Conservation (phyloP, 2,329 filamentous ascomycete genomes). For the Periconia sp. region DNA sequence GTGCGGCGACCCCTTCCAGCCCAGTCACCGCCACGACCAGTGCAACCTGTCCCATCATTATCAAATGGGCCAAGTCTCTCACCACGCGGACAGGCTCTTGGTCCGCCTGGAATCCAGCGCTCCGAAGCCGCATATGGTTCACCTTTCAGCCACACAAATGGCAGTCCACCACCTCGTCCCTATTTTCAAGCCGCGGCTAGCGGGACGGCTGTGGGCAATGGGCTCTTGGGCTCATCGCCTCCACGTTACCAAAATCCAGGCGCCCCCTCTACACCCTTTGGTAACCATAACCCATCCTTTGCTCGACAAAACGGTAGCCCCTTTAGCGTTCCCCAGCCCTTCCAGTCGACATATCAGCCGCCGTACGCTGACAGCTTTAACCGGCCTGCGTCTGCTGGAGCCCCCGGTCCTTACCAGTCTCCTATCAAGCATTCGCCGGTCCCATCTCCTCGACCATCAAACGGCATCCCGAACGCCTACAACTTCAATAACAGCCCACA, state of each 20-base stretch:
- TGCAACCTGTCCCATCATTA: constrained; percentile 33
- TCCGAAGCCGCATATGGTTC: constrained; percentile 46
- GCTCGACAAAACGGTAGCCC: constrained; percentile 36
- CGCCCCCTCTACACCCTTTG: constrained; percentile 33
- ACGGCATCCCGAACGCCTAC: constrained; percentile 37
- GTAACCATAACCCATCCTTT: constrained; percentile 28
- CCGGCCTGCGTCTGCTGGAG: constrained; percentile 35
- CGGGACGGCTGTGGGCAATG: constrained; percentile 24
- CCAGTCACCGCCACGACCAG: constrained; percentile 24
- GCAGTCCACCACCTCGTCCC: constrained; percentile 35
- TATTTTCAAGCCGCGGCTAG: constrained; percentile 24
- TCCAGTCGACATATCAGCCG: constrained; percentile 20
- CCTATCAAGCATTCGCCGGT: constrained; percentile 44
- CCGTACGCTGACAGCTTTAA: constrained; percentile 36
- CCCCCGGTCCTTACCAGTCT: constrained; percentile 26
- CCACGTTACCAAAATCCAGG: constrained; percentile 37
- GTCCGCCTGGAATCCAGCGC: constrained; percentile 48
- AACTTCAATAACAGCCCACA: constrained; percentile 50
- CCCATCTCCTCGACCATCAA: constrained; percentile 41
- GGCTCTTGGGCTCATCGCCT: constrained; percentile 39
- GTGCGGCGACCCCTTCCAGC: constrained; percentile 15
- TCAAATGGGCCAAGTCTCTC: constrained; percentile 53
- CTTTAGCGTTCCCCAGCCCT: constrained; percentile 30
- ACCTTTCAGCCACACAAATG: constrained; percentile 31
- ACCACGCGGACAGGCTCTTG: constrained; percentile 51